Evolutionary conservation across 306 rosid species (phyloP), one percentile per base, ranked within the genome.

Genomic region (Dalbergia oliveri): DNA sequence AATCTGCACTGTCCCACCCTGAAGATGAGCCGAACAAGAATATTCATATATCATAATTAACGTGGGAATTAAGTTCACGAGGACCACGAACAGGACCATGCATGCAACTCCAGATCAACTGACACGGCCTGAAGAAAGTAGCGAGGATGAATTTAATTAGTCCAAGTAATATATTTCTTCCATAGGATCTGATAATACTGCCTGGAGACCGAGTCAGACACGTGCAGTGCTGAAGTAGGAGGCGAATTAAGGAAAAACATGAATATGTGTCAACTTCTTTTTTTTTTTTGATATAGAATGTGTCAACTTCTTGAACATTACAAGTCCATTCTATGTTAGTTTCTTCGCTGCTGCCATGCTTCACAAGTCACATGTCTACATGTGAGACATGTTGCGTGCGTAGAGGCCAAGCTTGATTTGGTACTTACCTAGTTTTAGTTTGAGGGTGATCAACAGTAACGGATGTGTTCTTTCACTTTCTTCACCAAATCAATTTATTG

Each of bases 381-480:
- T 16, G 76, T 51, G 33, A 51, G 16, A 34, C 76, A 71, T 70
- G 76, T 49, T 69, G 34, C 60, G 41, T 26, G 2, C 31, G 35
- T 21, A 3, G 57, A 47, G 15, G 13, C 75, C 59, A 33, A 50
- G 10, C 33, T 70, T 70, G 47, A 70, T 70, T 70, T 70, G 44
- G 14, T 23, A 11, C 11, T 26, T 26, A 26, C 31, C 31, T 2
- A 44, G 50, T 44, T 9, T 44, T 9, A 44, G 9, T 44, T 44
- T 44, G 12, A 9, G 23, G 59, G 21, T 53, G 59, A n/a, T n/a
- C 41, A 4, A 37, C 7, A 3, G 3, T 19, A 6, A 18, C 14
- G 34, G 33, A 9, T 45, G 49, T 37, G 33, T 34, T n/a, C 1
- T 51, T 33, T 35, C 16, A 34, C 62, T 70, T 50, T 70, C 62